These are phyloP conservation scores for Claviceps maximensis DNA, from an alignment of 2,329 filamentous ascomycete species.

Conservation along the genomic window DNA sequence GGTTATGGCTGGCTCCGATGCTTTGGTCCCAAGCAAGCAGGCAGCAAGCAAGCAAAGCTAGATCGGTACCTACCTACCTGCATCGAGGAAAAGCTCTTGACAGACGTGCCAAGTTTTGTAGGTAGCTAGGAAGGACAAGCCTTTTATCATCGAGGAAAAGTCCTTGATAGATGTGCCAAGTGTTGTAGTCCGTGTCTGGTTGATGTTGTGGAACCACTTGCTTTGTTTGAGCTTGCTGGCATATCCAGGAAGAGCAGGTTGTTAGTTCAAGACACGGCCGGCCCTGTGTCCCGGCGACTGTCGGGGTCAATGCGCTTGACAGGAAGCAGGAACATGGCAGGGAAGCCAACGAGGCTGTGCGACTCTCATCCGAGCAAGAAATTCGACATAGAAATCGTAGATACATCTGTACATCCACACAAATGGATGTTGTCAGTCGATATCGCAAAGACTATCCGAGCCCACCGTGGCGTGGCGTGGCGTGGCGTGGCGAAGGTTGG, in stretches of 20 bases:
- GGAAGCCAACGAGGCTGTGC: background rate
- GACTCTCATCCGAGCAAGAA: background rate
- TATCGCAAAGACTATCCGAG: no score
- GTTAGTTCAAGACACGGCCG: conserved; percentile 6
- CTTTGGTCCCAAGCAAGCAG: background rate
- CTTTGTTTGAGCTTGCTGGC: background rate
- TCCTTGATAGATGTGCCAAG: no score
- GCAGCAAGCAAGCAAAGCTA: no score
- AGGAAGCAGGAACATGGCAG: background rate
- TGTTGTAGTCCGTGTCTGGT: background rate
- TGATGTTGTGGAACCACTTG: background rate
- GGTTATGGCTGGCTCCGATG: background rate
- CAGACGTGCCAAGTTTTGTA: no score
- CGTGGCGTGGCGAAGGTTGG: no score
- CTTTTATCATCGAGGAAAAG: no score
- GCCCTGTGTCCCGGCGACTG: conserved; percentile 8
- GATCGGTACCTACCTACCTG: no score
- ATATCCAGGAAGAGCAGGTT: conserved; percentile 2
- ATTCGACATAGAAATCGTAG: background rate
- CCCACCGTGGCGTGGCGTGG: no score
- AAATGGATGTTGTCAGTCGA: no score
- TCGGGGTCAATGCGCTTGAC: conserved; percentile 1
- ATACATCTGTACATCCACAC: no score
- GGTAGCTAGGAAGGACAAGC: no score
- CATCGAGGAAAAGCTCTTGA: background rate